Percentiles rank a stretch among this genome's conserved stretches.
Evolutionary conservation across 495 filamentous ascomycete genomes (phyloP).

Genomic region (Xylaria sp.): DNA sequence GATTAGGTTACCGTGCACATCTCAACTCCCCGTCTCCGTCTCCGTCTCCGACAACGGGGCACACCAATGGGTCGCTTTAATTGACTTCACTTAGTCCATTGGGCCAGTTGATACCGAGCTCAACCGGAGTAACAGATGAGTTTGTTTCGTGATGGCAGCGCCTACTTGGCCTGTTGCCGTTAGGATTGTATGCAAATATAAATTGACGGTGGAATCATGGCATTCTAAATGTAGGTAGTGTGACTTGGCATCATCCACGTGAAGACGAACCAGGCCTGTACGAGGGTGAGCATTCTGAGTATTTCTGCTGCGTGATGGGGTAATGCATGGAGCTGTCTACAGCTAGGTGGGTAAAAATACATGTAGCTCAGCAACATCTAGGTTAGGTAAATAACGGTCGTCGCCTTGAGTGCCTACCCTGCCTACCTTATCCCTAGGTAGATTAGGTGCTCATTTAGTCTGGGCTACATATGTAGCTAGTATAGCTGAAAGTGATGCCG

Average conservation of each 20-base stretch:
- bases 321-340: neutral
- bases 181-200: neutral
- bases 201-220: neutral
- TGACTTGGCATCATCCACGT: slow-evolving; percentile 2
- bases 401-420: neutral
- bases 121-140: neutral
- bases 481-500: neutral
- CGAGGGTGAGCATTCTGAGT: neutral
- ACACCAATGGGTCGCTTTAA: neutral
- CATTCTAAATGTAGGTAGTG: neutral
- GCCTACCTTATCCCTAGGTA: no score
- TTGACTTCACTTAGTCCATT: neutral
- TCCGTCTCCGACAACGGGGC: neutral
- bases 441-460: no score
- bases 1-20: slow-evolving; percentile 18
- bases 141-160: neutral
- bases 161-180: neutral
- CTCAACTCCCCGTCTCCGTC: no score
- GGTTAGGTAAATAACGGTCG: neutral
- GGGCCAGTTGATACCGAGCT: neutral
- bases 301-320: neutral
- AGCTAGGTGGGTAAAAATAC: neutral
- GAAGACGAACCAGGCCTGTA: slow-evolving; percentile 7
- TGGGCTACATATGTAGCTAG: no score
- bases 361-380: neutral